phyloP scores from a whole-genome alignment of 495 filamentous ascomycete genomes.

The Xylaria curta region DNA sequence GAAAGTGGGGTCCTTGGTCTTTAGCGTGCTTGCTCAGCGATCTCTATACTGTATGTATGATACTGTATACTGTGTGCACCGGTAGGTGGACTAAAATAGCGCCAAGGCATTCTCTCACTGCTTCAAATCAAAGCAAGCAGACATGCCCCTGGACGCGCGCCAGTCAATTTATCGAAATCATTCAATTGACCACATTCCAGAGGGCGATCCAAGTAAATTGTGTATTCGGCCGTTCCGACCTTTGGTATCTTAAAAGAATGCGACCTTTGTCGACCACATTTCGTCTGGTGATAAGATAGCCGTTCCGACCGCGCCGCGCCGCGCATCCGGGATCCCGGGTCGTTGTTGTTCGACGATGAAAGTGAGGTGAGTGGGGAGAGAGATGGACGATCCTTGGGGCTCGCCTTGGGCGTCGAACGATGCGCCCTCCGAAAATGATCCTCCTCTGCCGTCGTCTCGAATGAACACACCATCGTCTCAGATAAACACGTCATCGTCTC shows the following conservation, averaged over 20 bases:
- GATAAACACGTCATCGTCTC: no score
- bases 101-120: conserved; percentile 22
- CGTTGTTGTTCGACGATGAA: conserved; percentile 19
- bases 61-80: background rate
- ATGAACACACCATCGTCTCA: no score
- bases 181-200: conserved; percentile 2
- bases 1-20: background rate
- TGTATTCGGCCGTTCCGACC: background rate
- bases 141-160: conserved; percentile 5
- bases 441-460: conserved; percentile 30
- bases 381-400: conserved; percentile 66
- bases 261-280: background rate
- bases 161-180: background rate
- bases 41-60: background rate
- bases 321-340: conserved; percentile 11
- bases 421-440: conserved; percentile 36
- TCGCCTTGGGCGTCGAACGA: conserved; percentile 56
- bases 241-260: no score
- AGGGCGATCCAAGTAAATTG: background rate
- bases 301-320: conserved; percentile 18
- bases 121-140: conserved; percentile 18
- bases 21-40: no score
- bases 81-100: background rate
- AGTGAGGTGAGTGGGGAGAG: conserved; percentile 28
- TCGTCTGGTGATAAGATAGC: background rate